Conservation (phyloP, 1,139 yeast genomes). For the Candida dubliniensis region DNA sequence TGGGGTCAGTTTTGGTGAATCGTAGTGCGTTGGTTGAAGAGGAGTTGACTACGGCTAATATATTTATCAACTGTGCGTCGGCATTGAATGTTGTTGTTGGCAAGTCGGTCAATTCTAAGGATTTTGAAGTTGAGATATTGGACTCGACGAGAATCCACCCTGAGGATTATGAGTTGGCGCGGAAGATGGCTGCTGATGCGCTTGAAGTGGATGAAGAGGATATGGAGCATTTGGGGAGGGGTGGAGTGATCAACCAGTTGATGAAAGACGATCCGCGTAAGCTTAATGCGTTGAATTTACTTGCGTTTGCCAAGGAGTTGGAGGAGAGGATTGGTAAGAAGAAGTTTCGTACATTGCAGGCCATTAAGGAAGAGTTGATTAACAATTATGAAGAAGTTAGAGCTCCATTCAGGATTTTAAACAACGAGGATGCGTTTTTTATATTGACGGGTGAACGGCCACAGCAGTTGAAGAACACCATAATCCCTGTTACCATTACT, state of each 20-base stretch:
- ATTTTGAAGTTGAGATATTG: constrained; percentile 67
- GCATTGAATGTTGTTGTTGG: constrained; percentile 80
- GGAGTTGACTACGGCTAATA: constrained; percentile 72
- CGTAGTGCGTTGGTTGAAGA: constrained; percentile 79
- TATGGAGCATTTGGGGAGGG: constrained; percentile 71
- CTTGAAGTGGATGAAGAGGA: constrained; percentile 95
- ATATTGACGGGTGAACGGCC: constrained; percentile 86
- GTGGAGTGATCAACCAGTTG: constrained; percentile 83
- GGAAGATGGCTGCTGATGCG: constrained; percentile 98
- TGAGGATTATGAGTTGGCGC: constrained; percentile 92
- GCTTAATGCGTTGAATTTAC: constrained; percentile 83
- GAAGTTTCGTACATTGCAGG: constrained; percentile 79
- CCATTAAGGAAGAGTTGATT: constrained; percentile 86
- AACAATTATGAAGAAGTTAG: constrained; percentile 87
- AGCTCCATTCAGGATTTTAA: constrained; percentile 65
- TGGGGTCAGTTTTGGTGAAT: constrained; percentile 66
- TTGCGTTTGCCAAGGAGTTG: constrained; percentile 91
- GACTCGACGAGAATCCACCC: constrained; percentile 98
- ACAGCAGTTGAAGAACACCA: constrained; percentile 65
- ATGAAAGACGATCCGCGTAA: constrained; percentile 82
- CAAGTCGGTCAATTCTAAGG: constrained; percentile 40
- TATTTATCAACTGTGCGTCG: constrained; percentile 90
- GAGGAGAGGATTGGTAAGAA: constrained; percentile 73
- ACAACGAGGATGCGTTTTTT: constrained; percentile 73
- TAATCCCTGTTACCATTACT: constrained; percentile 74